These are phyloP conservation scores for Epipyxis sp. DNA, from an alignment of 108 stramenopile genomes.

Conservation along the genomic window DNA sequence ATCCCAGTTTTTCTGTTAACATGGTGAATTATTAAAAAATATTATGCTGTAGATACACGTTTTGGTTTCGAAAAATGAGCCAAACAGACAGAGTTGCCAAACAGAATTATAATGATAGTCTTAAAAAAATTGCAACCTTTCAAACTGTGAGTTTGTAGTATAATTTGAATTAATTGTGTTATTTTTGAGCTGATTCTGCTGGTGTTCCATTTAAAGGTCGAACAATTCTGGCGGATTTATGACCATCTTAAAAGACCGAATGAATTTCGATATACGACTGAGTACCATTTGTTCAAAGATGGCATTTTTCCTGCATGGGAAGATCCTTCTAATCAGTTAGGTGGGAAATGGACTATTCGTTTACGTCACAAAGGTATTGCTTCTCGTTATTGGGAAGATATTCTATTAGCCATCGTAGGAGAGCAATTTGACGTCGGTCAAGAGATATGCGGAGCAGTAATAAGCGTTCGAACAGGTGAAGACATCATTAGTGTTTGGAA, in stretches of 20 bases:
- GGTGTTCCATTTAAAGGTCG: neutral
- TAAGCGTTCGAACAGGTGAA: constrained; percentile 76
- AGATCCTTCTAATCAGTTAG: constrained; percentile 74
- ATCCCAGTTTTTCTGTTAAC: neutral
- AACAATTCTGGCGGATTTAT: constrained; percentile 59
- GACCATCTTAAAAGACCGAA: constrained; percentile 77
- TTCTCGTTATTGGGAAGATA: constrained; percentile 85
- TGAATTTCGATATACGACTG: constrained; percentile 70
- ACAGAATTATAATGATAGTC: constrained; percentile 69
- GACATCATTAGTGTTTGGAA: constrained; percentile 94
- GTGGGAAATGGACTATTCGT: constrained; percentile 91
- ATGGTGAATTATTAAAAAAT: neutral
- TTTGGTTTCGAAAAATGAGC: constrained; percentile 44
- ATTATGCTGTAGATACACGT: constrained; percentile 9
- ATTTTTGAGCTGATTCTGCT: neutral
- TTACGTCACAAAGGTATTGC: constrained; percentile 65
- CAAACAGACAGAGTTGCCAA: constrained; percentile 42
- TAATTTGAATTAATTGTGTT: constrained; percentile 75
- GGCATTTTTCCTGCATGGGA: constrained; percentile 97
- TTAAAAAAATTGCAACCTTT: constrained; percentile 76
- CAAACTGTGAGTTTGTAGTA: constrained; percentile 58
- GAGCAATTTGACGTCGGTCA: constrained; percentile 77
- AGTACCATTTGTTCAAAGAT: constrained; percentile 87
- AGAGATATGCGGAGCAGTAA: constrained; percentile 80
- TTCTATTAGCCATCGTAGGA: constrained; percentile 85